phyloP scores from a whole-genome alignment of 75 land plant species.

The Larix kaempferi region DNA sequence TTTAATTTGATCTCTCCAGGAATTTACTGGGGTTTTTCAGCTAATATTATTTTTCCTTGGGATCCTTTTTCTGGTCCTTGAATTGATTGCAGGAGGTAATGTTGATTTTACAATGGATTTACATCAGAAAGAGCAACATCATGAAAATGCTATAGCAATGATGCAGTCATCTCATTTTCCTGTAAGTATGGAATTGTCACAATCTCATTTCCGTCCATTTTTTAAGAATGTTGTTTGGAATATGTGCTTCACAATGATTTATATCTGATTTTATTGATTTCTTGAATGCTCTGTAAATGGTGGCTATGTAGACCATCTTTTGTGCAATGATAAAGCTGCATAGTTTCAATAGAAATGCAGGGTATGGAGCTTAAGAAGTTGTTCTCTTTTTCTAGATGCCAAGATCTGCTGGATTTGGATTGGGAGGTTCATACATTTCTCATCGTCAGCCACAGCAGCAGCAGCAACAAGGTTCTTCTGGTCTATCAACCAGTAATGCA shows the following conservation, averaged over 20 bases:
- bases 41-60: too few species aligned
- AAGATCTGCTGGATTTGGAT: conserved; percentile 75
- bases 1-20: too few species aligned
- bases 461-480: conserved; percentile 13
- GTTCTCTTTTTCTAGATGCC: conserved; percentile 52
- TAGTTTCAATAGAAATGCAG: not conserved
- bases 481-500: not conserved
- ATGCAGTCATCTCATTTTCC: conserved; percentile 79
- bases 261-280: not conserved
- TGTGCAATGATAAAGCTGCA: too few species aligned
- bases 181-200: conserved; percentile 25
- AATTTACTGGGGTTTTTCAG: too few species aligned
- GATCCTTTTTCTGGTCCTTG: not conserved
- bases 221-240: not conserved
- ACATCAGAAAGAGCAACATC: conserved; percentile 83
- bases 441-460: conserved; percentile 57
- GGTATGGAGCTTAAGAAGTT: conserved; percentile 2
- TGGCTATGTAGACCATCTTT: not conserved
- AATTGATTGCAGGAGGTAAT: conserved; percentile 57
- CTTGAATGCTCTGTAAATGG: not conserved
- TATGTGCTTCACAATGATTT: not conserved
- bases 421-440: conserved; percentile 59
- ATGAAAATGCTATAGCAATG: conserved; percentile 59
- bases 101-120: conserved; percentile 70
- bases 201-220: not conserved